These are phyloP conservation scores for Ilex paraguariensis DNA, from an alignment of 305 asterid genomes.

Conservation along the genomic window DNA sequence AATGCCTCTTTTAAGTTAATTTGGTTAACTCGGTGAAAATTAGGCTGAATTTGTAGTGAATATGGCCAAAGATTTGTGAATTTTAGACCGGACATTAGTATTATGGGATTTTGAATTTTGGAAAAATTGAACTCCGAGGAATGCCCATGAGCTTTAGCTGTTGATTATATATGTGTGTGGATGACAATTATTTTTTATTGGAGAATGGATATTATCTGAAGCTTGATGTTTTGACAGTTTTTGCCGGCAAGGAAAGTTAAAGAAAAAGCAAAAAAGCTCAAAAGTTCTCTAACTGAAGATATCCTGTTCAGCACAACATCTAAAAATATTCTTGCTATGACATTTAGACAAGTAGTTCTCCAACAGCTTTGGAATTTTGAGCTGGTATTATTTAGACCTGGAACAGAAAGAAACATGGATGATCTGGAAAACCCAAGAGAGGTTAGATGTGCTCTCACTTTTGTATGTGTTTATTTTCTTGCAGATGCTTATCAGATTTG, in stretches of 20 bases:
- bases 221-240: constrained; percentile 40
- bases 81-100: too few relatives aligned
- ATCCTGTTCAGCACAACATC: constrained; percentile 41
- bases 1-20: too few relatives aligned
- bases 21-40: too few relatives aligned
- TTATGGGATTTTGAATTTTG: too few relatives aligned
- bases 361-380: constrained; percentile 76
- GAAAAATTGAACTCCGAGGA: too few relatives aligned
- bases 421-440: constrained; percentile 70
- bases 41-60: too few relatives aligned
- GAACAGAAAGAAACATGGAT: constrained; percentile 59
- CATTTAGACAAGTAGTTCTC: constrained; percentile 79
- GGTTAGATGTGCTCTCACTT: constrained; percentile 34
- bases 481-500: constrained; percentile 22
- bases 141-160: too few relatives aligned
- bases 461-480: constrained; percentile 5
- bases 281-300: constrained; percentile 45
- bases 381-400: constrained; percentile 58
- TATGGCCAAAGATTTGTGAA: too few relatives aligned
- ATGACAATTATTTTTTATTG: neutral
- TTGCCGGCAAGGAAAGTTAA: constrained; percentile 77
- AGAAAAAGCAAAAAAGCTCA: constrained; percentile 64
- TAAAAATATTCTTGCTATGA: constrained; percentile 74
- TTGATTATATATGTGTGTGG: too few relatives aligned
- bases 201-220: neutral